Conservation (phyloP, 805 yeast genomes). For the Osmozyma mogii region DNA sequence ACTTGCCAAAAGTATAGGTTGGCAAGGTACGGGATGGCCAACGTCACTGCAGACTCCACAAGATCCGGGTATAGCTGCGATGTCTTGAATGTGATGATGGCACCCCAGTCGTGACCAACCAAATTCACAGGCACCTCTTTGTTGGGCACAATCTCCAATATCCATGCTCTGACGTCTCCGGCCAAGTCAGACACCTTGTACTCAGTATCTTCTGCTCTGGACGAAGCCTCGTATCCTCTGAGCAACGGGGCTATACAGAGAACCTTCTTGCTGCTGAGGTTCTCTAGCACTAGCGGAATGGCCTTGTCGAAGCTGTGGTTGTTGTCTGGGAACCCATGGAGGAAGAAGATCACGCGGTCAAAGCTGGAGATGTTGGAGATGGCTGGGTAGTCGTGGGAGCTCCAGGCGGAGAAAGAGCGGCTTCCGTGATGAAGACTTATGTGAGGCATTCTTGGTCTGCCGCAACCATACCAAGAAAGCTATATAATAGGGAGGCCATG, state of each 20-base stretch:
- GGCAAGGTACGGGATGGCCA: conserved; percentile 32
- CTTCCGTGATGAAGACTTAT: conserved; percentile 4
- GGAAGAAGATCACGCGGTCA: conserved; percentile 17
- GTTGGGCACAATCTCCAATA: conserved; percentile 14
- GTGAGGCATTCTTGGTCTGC: too few relatives aligned
- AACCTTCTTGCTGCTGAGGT: conserved; percentile 8
- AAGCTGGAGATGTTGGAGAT: conserved; percentile 1
- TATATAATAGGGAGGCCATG: too few relatives aligned
- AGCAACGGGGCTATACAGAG: conserved; percentile 26
- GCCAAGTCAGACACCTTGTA: conserved; percentile 25
- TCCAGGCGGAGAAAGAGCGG: conserved; percentile 9
- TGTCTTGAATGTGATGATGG: conserved; percentile 27
- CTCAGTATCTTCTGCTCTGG: conserved; percentile 17
- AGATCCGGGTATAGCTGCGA: conserved; percentile 27
- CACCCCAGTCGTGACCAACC: conserved; percentile 41
- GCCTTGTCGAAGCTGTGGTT: conserved; percentile 20
- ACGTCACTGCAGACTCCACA: conserved; percentile 24
- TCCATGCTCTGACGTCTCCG: conserved; percentile 27
- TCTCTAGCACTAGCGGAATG: conserved; percentile 14
- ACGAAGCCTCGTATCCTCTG: conserved; percentile 31
- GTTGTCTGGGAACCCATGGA: conserved; percentile 36
- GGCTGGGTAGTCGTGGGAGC: conserved; percentile 5
- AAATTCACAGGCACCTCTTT: conserved; percentile 24
- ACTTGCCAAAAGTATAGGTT: conserved; percentile 21
- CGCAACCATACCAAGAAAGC: too few relatives aligned